Evolutionary conservation across 1,139 yeast species (phyloP).

Genomic region (Candida frijolesensis): DNA sequence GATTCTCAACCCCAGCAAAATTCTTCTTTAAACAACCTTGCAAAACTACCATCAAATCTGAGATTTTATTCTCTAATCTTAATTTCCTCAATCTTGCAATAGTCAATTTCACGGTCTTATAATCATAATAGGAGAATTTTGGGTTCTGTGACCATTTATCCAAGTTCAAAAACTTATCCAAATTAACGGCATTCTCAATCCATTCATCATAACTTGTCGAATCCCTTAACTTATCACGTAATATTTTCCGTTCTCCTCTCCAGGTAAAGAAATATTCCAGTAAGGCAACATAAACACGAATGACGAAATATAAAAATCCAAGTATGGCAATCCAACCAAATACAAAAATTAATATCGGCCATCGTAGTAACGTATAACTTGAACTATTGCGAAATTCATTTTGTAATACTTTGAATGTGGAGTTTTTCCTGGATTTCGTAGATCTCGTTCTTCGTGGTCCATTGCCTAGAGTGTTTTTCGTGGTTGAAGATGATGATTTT

Average conservation of each 20-base stretch:
- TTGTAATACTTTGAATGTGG: conserved; percentile 22
- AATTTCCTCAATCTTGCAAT: conserved; percentile 44
- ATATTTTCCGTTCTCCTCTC: conserved; percentile 56
- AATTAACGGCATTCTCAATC: conserved; percentile 55
- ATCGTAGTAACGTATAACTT: conserved; percentile 58
- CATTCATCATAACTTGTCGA: conserved; percentile 63
- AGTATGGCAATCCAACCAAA: conserved; percentile 56
- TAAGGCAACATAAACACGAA: conserved; percentile 64
- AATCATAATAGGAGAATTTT: conserved; percentile 69
- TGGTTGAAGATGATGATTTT: background rate
- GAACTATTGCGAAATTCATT: conserved; percentile 50
- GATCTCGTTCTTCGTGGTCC: too few relatives aligned
- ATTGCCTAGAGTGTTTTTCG: background rate
- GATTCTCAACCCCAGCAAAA: conserved; percentile 79
- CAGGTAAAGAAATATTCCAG: conserved; percentile 62
- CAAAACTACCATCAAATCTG: conserved; percentile 55
- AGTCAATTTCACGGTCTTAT: conserved; percentile 56
- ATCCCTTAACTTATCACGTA: conserved; percentile 51
- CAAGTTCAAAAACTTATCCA: conserved; percentile 61
- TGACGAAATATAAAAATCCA: conserved; percentile 49
- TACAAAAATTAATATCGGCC: conserved; percentile 62
- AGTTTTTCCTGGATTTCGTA: conserved; percentile 11
- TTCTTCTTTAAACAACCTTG: conserved; percentile 73
- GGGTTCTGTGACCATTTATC: conserved; percentile 68
- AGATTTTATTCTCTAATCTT: conserved; percentile 34